Conservation (phyloP, 805 yeast species). For the Starmera caribaea region DNA sequence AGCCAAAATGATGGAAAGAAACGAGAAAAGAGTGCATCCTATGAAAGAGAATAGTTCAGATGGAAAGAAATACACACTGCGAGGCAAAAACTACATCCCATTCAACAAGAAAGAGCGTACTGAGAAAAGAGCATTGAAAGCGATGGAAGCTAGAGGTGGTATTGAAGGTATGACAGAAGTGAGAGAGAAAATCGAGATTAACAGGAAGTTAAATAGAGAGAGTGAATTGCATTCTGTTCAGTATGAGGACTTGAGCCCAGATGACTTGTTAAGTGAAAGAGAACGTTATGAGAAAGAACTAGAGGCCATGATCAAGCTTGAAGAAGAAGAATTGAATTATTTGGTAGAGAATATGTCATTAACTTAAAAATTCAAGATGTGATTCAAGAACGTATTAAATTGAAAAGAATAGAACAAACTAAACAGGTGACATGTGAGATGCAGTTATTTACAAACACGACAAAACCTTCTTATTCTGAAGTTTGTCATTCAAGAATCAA, state of each 20-base stretch:
- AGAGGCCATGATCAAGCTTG: conserved; percentile 7
- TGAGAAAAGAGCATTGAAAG: not conserved
- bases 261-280: conserved; percentile 3
- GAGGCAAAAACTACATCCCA: conserved; percentile 1
- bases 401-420: not conserved
- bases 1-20: not conserved
- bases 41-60: conserved; percentile 2
- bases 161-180: conserved; percentile 1
- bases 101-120: not conserved
- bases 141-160: conserved; percentile 2
- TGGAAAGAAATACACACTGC: conserved; percentile 1
- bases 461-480: too few species aligned
- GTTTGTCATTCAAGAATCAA: too few species aligned
- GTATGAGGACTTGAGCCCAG: conserved; percentile 6
- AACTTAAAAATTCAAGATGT: not conserved
- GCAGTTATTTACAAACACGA: too few species aligned
- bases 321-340: conserved; percentile 9
- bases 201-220: not conserved
- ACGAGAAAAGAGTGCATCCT: conserved; percentile 2
- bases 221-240: conserved; percentile 9
- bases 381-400: not conserved
- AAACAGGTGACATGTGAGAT: too few species aligned
- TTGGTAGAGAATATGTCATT: conserved; percentile 3
- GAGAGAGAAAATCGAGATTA: not conserved
- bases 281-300: conserved; percentile 6